Conservation (phyloP, 805 yeast species). For the Crinitomyces ghanaensis region DNA sequence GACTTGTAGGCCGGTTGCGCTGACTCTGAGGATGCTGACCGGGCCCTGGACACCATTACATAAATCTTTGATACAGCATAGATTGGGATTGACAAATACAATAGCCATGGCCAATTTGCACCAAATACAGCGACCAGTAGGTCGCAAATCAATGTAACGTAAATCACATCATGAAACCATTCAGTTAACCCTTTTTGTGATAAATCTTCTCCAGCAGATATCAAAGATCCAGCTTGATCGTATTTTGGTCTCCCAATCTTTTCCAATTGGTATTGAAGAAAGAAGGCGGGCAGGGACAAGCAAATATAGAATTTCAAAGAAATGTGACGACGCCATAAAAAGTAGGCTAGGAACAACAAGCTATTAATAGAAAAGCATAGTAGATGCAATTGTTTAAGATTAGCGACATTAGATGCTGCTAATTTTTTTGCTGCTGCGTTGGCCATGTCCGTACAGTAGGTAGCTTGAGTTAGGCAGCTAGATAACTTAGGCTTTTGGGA, state of each 20-base stretch:
- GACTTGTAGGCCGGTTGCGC: slow-evolving; percentile 16
- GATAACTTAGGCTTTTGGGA: too few species aligned
- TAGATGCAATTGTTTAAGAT: slow-evolving; percentile 25
- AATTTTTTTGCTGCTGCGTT: slow-evolving; percentile 33
- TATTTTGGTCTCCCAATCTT: slow-evolving; percentile 49
- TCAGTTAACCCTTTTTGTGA: slow-evolving; percentile 55
- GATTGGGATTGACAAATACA: slow-evolving; percentile 40
- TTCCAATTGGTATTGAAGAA: slow-evolving; percentile 44
- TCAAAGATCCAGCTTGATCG: slow-evolving; percentile 34
- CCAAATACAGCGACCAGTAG: slow-evolving; percentile 44
- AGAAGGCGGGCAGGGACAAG: slow-evolving; percentile 32
- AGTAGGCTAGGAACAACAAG: slow-evolving; percentile 29
- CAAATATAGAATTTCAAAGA: slow-evolving; percentile 35
- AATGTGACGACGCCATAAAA: slow-evolving; percentile 35
- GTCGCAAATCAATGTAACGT: slow-evolving; percentile 50
- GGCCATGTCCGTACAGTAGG: too few species aligned
- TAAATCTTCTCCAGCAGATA: slow-evolving; percentile 50
- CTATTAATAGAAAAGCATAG: slow-evolving; percentile 31
- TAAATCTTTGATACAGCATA: slow-evolving; percentile 39
- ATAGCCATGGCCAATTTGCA: slow-evolving; percentile 47
- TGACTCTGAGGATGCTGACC: too few species aligned
- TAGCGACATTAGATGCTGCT: slow-evolving; percentile 26
- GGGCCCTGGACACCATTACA: slow-evolving; percentile 27
- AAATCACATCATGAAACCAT: slow-evolving; percentile 59
- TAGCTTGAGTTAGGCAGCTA: too few species aligned